These are phyloP conservation scores for Kodamaea leandrae DNA, from an alignment of 805 yeast genomes.

Conservation along the genomic window DNA sequence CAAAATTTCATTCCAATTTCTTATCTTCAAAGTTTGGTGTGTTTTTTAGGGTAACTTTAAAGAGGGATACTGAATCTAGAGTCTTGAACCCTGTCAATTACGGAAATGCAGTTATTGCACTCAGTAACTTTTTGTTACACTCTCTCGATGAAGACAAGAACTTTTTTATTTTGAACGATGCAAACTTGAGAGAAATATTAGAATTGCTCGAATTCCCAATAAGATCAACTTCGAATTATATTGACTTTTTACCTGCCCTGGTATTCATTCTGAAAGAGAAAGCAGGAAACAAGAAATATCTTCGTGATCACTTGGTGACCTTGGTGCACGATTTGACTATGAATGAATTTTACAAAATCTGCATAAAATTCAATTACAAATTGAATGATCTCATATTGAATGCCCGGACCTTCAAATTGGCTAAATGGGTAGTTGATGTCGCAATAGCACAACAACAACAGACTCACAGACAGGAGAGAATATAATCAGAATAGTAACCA, in stretches of 20 bases:
- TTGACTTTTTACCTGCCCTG: slow-evolving; percentile 42
- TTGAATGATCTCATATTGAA: slow-evolving; percentile 63
- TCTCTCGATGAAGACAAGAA: slow-evolving; percentile 65
- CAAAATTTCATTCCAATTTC: slow-evolving; percentile 19
- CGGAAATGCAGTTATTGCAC: slow-evolving; percentile 62
- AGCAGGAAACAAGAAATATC: slow-evolving; percentile 15
- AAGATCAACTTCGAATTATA: slow-evolving; percentile 36
- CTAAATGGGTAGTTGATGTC: slow-evolving; percentile 69
- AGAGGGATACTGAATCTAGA: slow-evolving; percentile 58
- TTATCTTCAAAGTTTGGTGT: slow-evolving; percentile 33
- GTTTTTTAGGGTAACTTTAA: slow-evolving; percentile 37
- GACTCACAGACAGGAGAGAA: slow-evolving; percentile 8
- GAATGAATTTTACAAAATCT: slow-evolving; percentile 61
- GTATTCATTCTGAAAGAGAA: slow-evolving; percentile 36
- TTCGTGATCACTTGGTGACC: slow-evolving; percentile 43
- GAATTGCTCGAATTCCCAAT: slow-evolving; percentile 60
- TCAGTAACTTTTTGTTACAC: slow-evolving; percentile 55
- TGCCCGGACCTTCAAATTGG: slow-evolving; percentile 62
- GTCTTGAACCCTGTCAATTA: slow-evolving; percentile 56
- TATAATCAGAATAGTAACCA: not conserved
- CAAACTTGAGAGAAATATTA: slow-evolving; percentile 56
- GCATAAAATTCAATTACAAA: slow-evolving; percentile 59
- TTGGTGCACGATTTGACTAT: slow-evolving; percentile 63
- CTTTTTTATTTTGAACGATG: slow-evolving; percentile 46
- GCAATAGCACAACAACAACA: slow-evolving; percentile 51